Percentiles rank a stretch among this genome's conserved stretches.
These are phyloP conservation scores for Rhizopogon vesiculosus DNA, from an alignment of 768 basidiomycete species.

Conservation along the genomic window DNA sequence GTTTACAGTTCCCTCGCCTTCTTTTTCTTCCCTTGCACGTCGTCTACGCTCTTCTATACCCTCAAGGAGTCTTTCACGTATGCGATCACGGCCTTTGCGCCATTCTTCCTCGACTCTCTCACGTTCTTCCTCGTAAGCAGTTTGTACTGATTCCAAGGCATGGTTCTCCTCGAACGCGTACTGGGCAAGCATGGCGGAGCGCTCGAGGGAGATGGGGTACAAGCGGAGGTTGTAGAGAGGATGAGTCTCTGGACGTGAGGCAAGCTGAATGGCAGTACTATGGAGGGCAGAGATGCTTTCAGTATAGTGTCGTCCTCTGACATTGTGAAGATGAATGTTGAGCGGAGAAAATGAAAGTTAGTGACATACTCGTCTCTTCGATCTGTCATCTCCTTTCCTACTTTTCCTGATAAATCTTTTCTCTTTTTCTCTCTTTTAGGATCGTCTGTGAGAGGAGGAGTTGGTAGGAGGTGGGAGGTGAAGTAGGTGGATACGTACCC, in stretches of 20 bases:
- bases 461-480: conserved; percentile 2
- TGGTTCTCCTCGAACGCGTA: conserved; percentile 64
- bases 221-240: conserved; percentile 67
- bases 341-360: neutral
- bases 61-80: conserved; percentile 74
- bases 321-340: conserved; percentile 9
- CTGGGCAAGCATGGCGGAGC: conserved; percentile 68
- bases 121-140: conserved; percentile 74
- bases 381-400: conserved; percentile 71
- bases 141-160: conserved; percentile 59
- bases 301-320: conserved; percentile 56
- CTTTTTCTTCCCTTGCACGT: conserved; percentile 82
- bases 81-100: conserved; percentile 67
- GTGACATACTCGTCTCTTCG: conserved; percentile 66
- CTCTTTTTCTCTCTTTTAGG: conserved; percentile 61
- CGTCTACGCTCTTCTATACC: conserved; percentile 80
- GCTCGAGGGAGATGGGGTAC: conserved; percentile 70
- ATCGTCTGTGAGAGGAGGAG: conserved; percentile 28
- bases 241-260: conserved; percentile 62
- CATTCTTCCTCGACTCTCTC: conserved; percentile 81
- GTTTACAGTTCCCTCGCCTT: conserved; percentile 76
- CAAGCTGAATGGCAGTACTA: conserved; percentile 53
- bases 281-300: conserved; percentile 63
- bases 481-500: conserved; percentile 25
- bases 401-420: conserved; percentile 64